These are phyloP conservation scores for thale cress (Arabidopsis thaliana) DNA, from an alignment of 345 rosid genomes.

Conservation along the genomic window DNA sequence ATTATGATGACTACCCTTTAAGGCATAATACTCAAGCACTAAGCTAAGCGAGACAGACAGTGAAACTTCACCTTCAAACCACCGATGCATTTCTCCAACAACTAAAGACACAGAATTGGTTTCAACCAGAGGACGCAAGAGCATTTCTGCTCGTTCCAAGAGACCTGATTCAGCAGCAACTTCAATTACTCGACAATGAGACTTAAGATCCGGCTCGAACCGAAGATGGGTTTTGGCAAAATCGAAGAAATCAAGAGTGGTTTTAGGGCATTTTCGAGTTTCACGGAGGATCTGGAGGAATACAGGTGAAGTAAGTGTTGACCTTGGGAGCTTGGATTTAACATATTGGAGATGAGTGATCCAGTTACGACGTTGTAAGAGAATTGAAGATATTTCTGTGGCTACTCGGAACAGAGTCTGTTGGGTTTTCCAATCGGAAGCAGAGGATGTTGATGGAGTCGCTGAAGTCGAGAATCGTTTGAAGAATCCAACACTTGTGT, in stretches of 20 bases:
- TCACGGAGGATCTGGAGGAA: slow-evolving; percentile 61
- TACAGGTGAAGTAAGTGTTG: slow-evolving; percentile 54
- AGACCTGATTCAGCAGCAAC: slow-evolving; percentile 46
- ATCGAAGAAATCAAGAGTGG: slow-evolving; percentile 65
- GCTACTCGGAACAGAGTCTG: slow-evolving; percentile 49
- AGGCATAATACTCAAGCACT: slow-evolving; percentile 53
- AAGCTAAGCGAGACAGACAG: slow-evolving; percentile 48
- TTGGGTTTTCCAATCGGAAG: slow-evolving; percentile 58
- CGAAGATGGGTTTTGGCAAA: slow-evolving; percentile 54
- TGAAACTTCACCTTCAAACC: slow-evolving; percentile 53
- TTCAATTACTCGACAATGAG: slow-evolving; percentile 54
- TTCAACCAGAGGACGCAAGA: slow-evolving; percentile 52
- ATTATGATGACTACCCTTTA: slow-evolving; percentile 47
- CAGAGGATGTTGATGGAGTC: slow-evolving; percentile 36
- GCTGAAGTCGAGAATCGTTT: slow-evolving; percentile 51
- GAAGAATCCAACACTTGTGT: slow-evolving; percentile 13
- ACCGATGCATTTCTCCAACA: slow-evolving; percentile 51
- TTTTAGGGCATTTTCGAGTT: slow-evolving; percentile 51
- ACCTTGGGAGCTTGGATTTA: slow-evolving; percentile 46
- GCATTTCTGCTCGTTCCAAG: slow-evolving; percentile 42
- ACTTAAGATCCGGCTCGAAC: slow-evolving; percentile 61
- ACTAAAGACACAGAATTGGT: slow-evolving; percentile 46
- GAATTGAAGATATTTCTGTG: slow-evolving; percentile 60
- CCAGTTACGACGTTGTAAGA: slow-evolving; percentile 65
- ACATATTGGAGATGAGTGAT: slow-evolving; percentile 49